These are phyloP conservation scores for Wallacemonas rigidus DNA, from an alignment of 208 protist genomes.

Conservation along the genomic window DNA sequence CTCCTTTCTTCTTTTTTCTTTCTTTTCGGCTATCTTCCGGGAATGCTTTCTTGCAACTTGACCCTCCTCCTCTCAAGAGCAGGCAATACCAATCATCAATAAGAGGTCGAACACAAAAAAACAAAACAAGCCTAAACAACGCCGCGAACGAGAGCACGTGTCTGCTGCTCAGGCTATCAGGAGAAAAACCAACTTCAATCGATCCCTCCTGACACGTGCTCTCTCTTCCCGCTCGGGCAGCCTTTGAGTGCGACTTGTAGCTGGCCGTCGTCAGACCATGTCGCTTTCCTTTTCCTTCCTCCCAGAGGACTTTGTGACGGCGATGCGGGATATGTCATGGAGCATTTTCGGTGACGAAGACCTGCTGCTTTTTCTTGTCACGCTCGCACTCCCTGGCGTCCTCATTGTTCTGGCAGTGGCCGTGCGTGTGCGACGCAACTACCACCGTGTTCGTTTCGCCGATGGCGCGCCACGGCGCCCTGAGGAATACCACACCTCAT, in stretches of 20 bases:
- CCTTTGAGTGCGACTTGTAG: too few species aligned
- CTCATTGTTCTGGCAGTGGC: slow-evolving; percentile 17
- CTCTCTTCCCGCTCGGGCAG: too few species aligned
- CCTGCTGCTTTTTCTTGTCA: slow-evolving; percentile 30
- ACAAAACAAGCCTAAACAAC: too few species aligned
- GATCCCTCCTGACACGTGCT: too few species aligned
- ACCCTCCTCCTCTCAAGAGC: too few species aligned
- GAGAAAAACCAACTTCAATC: too few species aligned
- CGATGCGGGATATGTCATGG: slow-evolving; percentile 27
- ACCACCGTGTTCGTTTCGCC: slow-evolving; percentile 36
- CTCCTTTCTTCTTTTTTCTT: slow-evolving; percentile 19
- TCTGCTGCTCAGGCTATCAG: too few species aligned
- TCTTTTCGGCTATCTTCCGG: background rate
- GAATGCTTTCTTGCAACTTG: background rate
- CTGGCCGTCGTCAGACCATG: background rate
- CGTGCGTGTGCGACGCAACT: slow-evolving; percentile 9
- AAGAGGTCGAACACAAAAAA: too few species aligned
- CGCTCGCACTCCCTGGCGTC: slow-evolving; percentile 21
- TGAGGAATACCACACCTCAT: slow-evolving; percentile 19
- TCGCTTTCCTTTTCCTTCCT: slow-evolving; percentile 15
- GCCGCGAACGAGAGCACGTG: too few species aligned
- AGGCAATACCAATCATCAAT: too few species aligned
- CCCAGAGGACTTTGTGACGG: slow-evolving; percentile 7
- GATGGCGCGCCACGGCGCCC: slow-evolving; percentile 20
- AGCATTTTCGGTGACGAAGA: slow-evolving; percentile 43